Evolutionary conservation across 2,329 filamentous ascomycete genomes (phyloP).

Genomic region (Daldinia sp.): DNA sequence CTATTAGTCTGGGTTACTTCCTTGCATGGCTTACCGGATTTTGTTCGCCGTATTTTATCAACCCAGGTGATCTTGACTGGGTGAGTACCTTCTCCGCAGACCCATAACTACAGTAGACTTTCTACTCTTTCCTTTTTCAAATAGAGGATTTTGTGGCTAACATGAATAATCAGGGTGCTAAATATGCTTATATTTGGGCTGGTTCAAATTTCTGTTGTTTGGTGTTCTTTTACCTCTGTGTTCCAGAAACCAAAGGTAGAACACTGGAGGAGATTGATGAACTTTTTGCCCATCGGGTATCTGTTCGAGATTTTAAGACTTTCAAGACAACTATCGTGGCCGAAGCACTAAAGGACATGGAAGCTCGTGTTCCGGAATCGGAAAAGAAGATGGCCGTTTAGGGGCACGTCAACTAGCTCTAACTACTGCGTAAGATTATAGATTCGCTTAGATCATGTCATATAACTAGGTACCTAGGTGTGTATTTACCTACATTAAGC

Average conservation of each 20-base stretch:
- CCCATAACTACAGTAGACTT: neutral
- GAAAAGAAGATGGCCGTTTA: conserved; percentile 19
- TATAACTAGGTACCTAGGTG: neutral
- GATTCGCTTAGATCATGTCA: neutral
- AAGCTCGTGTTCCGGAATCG: conserved; percentile 12
- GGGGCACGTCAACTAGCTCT: conserved; percentile 32
- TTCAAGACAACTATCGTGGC: conserved; percentile 41
- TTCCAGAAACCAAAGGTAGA: conserved; percentile 44
- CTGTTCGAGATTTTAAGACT: conserved; percentile 41
- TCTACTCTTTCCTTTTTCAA: neutral
- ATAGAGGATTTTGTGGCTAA: neutral
- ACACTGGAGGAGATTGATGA: conserved; percentile 46
- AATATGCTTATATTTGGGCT: conserved; percentile 56
- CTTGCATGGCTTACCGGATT: conserved; percentile 51
- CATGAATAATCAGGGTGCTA: conserved; percentile 47
- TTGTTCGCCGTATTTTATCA: conserved; percentile 46
- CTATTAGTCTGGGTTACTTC: conserved; percentile 57
- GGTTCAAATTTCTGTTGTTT: conserved; percentile 43
- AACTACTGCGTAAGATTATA: neutral
- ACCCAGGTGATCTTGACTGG: conserved; percentile 45
- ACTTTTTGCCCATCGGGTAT: conserved; percentile 42
- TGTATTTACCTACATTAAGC: neutral
- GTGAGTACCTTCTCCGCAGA: conserved; percentile 37
- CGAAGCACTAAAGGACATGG: conserved; percentile 40
- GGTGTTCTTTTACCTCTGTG: conserved; percentile 43